phyloP scores from a whole-genome alignment of 208 protist species.

The Novymonas esmeraldas region DNA sequence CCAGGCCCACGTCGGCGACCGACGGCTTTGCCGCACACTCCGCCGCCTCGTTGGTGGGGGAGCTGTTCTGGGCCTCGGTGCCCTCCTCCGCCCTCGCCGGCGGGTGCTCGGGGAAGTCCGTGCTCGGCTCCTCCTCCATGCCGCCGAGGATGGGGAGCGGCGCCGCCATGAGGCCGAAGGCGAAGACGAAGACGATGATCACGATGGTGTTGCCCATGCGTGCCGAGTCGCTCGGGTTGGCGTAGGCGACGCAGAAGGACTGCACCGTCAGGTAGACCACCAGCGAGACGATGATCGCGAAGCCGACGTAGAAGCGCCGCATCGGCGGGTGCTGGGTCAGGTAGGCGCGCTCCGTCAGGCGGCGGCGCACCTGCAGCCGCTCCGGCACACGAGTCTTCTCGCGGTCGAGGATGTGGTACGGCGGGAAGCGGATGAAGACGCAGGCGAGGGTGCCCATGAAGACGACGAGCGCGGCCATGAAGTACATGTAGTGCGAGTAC shows the following conservation, averaged over 20 bases:
- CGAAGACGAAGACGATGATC: constrained; percentile 38
- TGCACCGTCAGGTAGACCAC: constrained; percentile 54
- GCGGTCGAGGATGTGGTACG: constrained; percentile 47
- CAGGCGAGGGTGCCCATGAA: constrained; percentile 29
- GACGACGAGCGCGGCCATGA: constrained; percentile 40
- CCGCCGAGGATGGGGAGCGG: constrained; percentile 54
- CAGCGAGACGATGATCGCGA: constrained; percentile 39
- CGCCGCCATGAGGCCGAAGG: constrained; percentile 31
- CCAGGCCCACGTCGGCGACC: constrained; percentile 11
- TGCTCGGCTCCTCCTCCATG: constrained; percentile 44
- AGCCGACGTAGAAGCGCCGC: constrained; percentile 48
- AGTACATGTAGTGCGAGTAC: constrained; percentile 63
- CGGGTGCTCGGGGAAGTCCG: constrained; percentile 23
- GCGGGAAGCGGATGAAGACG: constrained; percentile 49
- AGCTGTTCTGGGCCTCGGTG: neutral
- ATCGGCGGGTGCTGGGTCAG: constrained; percentile 56
- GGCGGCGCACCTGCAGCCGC: constrained; percentile 34
- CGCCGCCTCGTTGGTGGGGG: neutral
- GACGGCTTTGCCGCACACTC: constrained; percentile 17
- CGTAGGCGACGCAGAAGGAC: constrained; percentile 58
- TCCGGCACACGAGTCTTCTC: constrained; percentile 32
- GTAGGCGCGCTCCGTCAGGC: constrained; percentile 59
- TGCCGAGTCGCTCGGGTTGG: constrained; percentile 19
- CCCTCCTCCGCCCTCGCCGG: too few relatives aligned
- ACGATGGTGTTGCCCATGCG: constrained; percentile 44